Base-by-base conservation (phyloP, 352 stramenopile genomes). In the Phytopythium montanum region DNA sequence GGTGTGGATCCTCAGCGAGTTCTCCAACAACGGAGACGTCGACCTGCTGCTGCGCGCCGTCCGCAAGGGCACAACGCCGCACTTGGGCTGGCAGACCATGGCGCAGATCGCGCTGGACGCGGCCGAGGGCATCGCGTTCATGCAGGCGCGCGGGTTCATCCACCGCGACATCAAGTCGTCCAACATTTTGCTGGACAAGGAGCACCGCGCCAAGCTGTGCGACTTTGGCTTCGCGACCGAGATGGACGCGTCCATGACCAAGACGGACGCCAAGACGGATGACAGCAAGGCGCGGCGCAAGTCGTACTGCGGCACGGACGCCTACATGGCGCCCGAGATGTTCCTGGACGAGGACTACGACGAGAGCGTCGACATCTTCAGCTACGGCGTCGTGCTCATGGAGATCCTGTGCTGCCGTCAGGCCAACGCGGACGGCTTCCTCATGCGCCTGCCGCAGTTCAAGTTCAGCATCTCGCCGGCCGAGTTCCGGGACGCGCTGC, bases 51-150 rank as follows among this genome's bases (percentile, higher is more conserved):
- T 93, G 21, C 79, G 83, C 45, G 59, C 64, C 18, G 87, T 86
- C 56, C 81, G 81, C 39, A 80, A 64, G 12, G 69, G 68, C 1
- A 66, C 68, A 18, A 66, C 68, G 34, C 6, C 56, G 2, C 84
- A 93, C 36, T 56, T 88, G 26, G 81, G 84, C 25, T 95, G 86
- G 86, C 54, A 69, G 12, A 53, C 70, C 16, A 76, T 90, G 46
- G 64, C 76, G 14, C 81, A 79, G 42, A 88, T 94, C 46, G 85
- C 82, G 14, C 65, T 93, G 26, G 86, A 96, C 50, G 73, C 85
- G 7, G 93, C 96, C 0, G 73, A 87, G 52, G 96, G 94, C 60
- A 92, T 99, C 56, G 81, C 92, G 52, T 99, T 99, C 75, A 69
- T 99, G 55, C 97, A 99, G 73, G 74, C 77, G 45, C 73, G 74